Evolutionary conservation across 2,329 filamentous ascomycete species (phyloP).

Genomic region (Calonectria pseudoturangicola): DNA sequence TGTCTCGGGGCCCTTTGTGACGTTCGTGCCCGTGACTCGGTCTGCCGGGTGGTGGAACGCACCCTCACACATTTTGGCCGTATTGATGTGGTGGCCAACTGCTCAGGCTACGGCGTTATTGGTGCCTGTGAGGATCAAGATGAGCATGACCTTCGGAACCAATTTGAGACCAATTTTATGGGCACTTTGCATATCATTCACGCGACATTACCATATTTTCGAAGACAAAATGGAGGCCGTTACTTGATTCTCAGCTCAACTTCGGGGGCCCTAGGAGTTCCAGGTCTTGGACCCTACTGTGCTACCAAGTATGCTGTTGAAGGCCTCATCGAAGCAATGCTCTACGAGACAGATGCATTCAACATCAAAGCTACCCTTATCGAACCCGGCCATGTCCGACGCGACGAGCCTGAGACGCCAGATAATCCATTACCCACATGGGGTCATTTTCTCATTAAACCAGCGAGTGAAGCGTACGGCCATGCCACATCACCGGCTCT

Average conservation of each 20-base stretch:
- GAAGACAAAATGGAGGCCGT: constrained; percentile 82
- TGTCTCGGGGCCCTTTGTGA: constrained; percentile 92
- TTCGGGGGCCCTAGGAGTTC: constrained; percentile 92
- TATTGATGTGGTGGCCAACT: constrained; percentile 93
- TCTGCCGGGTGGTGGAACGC: constrained; percentile 81
- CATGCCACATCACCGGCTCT: constrained; percentile 86
- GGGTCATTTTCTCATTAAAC: constrained; percentile 94
- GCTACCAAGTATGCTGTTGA: constrained; percentile 98
- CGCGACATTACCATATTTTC: constrained; percentile 89
- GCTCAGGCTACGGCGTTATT: constrained; percentile 95
- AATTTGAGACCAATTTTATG: constrained; percentile 99
- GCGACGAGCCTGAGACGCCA: constrained; percentile 83
- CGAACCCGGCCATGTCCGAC: constrained; percentile 89
- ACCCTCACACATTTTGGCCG: constrained; percentile 85
- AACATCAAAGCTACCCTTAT: constrained; percentile 96
- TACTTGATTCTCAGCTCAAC: constrained; percentile 98
- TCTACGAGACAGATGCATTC: constrained; percentile 94
- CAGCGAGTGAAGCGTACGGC: constrained; percentile 87
- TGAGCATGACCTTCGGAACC: constrained; percentile 93
- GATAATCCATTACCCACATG: constrained; percentile 80
- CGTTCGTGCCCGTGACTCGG: constrained; percentile 87
- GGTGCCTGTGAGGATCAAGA: constrained; percentile 98
- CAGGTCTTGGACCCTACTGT: constrained; percentile 94
- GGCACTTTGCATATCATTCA: constrained; percentile 96
- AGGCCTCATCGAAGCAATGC: constrained; percentile 95